phyloP scores from a whole-genome alignment of 2,329 filamentous ascomycete genomes.

The Alternaria alternata region DNA sequence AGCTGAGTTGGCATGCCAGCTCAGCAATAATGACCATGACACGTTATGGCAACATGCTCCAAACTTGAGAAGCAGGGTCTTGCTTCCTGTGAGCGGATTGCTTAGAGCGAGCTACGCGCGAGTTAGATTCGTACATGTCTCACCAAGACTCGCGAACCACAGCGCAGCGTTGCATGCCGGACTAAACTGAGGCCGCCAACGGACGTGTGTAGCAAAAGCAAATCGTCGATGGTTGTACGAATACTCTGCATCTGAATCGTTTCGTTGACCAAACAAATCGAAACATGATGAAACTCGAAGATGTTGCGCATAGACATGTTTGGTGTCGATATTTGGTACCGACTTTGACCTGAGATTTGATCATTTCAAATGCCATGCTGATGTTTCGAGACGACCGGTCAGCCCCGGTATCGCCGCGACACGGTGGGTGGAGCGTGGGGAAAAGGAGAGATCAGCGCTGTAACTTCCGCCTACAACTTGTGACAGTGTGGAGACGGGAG shows the following conservation, averaged over 20 bases:
- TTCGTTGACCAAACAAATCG: neutral
- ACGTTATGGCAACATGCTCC: slow-evolving; percentile 1
- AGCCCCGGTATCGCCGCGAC: slow-evolving; percentile 8
- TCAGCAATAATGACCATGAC: slow-evolving; percentile 15
- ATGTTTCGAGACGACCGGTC: slow-evolving; percentile 21
- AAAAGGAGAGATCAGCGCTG: slow-evolving; percentile 27
- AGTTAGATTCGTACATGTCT: slow-evolving; percentile 19
- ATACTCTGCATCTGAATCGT: neutral
- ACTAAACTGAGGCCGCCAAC: neutral
- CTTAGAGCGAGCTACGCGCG: slow-evolving; percentile 11
- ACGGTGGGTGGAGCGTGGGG: slow-evolving; percentile 20
- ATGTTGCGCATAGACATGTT: neutral
- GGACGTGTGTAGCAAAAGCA: neutral
- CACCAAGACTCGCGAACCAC: slow-evolving; percentile 19
- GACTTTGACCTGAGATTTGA: slow-evolving; percentile 5
- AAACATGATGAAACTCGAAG: slow-evolving; percentile 1
- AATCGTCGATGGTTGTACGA: neutral
- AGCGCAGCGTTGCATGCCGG: slow-evolving; percentile 8
- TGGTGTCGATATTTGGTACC: neutral
- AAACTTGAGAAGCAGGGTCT: slow-evolving; percentile 13
- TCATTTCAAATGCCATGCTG: slow-evolving; percentile 12
- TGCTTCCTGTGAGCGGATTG: slow-evolving; percentile 14
- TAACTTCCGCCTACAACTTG: slow-evolving; percentile 17
- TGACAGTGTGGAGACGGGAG: slow-evolving; percentile 27
- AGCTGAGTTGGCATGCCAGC: slow-evolving; percentile 21